Evolutionary conservation across 306 rosid species (phyloP).

Genomic region (Fagus crenata): DNA sequence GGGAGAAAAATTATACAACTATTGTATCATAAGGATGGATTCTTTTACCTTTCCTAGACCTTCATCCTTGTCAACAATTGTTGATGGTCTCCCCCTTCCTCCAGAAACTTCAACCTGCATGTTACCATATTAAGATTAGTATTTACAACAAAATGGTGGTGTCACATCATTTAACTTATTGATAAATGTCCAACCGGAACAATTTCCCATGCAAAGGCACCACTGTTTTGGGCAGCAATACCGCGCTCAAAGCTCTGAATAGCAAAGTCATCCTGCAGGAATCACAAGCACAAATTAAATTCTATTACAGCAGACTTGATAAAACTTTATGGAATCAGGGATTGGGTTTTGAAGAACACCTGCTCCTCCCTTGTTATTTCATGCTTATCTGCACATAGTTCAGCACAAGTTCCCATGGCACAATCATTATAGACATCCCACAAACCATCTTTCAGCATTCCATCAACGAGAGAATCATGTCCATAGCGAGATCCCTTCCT

Average conservation of each 20-base stretch:
- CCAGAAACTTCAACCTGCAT: slow-evolving; percentile 80
- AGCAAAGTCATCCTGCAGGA: slow-evolving; percentile 72
- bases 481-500: slow-evolving; percentile 99
- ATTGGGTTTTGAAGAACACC: slow-evolving; percentile 41
- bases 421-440: slow-evolving; percentile 88
- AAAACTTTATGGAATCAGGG: slow-evolving; percentile 13
- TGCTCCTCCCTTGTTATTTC: slow-evolving; percentile 78
- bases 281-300: slow-evolving; percentile 30
- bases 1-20: background rate
- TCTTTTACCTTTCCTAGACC: slow-evolving; percentile 82
- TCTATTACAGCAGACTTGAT: background rate
- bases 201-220: slow-evolving; percentile 87
- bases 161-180: slow-evolving; percentile 6
- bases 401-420: slow-evolving; percentile 97
- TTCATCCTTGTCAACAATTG: slow-evolving; percentile 76
- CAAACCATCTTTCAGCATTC: slow-evolving; percentile 94
- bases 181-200: slow-evolving; percentile 53
- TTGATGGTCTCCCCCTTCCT: slow-evolving; percentile 94
- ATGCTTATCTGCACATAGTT: slow-evolving; percentile 88
- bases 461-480: slow-evolving; percentile 95
- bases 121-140: background rate
- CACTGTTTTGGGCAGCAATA: slow-evolving; percentile 79
- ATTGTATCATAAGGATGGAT: slow-evolving; percentile 11
- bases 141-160: background rate
- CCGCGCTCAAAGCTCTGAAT: slow-evolving; percentile 92